These are phyloP conservation scores for Gyromitra esculenta DNA, from an alignment of 2,329 filamentous ascomycete genomes.

Conservation along the genomic window DNA sequence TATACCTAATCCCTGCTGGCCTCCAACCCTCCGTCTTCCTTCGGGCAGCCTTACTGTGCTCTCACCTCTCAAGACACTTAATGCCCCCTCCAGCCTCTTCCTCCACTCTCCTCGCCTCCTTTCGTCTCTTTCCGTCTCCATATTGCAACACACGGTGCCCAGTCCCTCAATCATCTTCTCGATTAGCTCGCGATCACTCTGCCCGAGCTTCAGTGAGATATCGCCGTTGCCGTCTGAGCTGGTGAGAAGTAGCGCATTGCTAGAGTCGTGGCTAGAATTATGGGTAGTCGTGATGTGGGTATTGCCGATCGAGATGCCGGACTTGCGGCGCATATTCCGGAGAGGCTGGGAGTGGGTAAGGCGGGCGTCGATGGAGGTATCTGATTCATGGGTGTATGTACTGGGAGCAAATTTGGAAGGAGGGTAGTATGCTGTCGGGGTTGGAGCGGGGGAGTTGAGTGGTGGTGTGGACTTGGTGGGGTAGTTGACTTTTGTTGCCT, in stretches of 20 bases:
- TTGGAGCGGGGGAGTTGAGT: background rate
- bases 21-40: slow-evolving; percentile 20
- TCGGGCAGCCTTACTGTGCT: background rate
- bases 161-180: slow-evolving; percentile 53
- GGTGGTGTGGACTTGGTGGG: slow-evolving; percentile 20
- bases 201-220: slow-evolving; percentile 40
- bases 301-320: slow-evolving; percentile 36
- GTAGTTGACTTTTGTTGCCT: slow-evolving; percentile 13
- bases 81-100: slow-evolving; percentile 46
- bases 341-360: background rate
- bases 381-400: slow-evolving; percentile 9
- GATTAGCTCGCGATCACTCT: slow-evolving; percentile 49
- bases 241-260: slow-evolving; percentile 30
- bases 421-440: slow-evolving; percentile 22
- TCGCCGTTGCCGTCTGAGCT: slow-evolving; percentile 34
- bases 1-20: slow-evolving; percentile 18
- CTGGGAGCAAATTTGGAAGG: slow-evolving; percentile 27
- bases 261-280: background rate
- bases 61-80: slow-evolving; percentile 50
- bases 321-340: slow-evolving; percentile 29
- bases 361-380: slow-evolving; percentile 37
- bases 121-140: slow-evolving; percentile 50
- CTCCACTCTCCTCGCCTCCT: slow-evolving; percentile 35
- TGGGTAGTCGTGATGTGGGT: slow-evolving; percentile 16
- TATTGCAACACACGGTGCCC: slow-evolving; percentile 49